Evolutionary conservation across 306 rosid genomes (phyloP), one percentile per base, ranked within the genome.

Genomic region (Neltuma alba): DNA sequence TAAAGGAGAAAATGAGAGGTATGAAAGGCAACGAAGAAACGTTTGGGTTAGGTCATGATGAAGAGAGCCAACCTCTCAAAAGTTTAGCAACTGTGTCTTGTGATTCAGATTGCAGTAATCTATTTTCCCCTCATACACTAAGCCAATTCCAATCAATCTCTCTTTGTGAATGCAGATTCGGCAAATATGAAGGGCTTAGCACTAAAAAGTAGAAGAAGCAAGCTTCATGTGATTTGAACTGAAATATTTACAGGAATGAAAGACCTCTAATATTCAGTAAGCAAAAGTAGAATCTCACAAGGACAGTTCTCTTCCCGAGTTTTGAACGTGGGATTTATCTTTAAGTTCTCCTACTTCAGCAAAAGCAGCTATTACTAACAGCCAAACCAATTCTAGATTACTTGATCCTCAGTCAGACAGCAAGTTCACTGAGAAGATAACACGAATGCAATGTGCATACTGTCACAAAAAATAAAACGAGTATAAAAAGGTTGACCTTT

Each of bases 401-500:
- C 16, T 75, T 31, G 36, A 70, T 40, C 76, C 63, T 48, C 11
- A 38, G 14, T 75, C n/a, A 72, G 27, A 52, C 72, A 70, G 28
- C 11, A 76, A 70, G 44, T 80, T 63, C 18, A 70, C 40, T 31
- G 47, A 3, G 72, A 37, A 52, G 54, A 75, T 70, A 58, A 57
- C 34, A 70, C 21, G 10, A 57, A 21, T 71, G 66, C 34, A 23
- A 52, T 52, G 3, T 54, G 30, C 61, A 63, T 16, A 28, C 38
- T 11, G 21, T 34, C 52, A 30, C 16, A 52, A 7, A 28, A 13
- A 14, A n/a, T n/a, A 27, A 20, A 70, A 45, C 14, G 79, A 55
- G 60, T 42, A 48, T 72, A 69, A 34, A 55, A 70, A 67, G 78
- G 75, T 37, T 75, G 70, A 94, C 98, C 96, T 89, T 89, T 90